These are phyloP conservation scores for Viridothelium virens DNA, from an alignment of 495 filamentous ascomycete species.

Conservation along the genomic window DNA sequence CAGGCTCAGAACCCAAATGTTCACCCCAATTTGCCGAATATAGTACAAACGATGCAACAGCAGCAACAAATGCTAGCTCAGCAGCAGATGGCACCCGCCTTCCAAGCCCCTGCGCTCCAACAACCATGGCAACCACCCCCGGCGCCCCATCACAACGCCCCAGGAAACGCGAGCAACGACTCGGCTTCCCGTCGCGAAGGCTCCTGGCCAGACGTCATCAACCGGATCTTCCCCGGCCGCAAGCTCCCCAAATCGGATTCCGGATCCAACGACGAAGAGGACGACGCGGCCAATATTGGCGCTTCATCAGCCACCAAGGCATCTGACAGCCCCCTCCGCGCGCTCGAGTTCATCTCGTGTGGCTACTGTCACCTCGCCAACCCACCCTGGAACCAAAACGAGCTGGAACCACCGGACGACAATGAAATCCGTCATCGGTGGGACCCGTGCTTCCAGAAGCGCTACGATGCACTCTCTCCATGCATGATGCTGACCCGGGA, in stretches of 20 bases:
- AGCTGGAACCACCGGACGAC: conserved; percentile 18
- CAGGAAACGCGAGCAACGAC: neutral
- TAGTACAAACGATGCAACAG: neutral
- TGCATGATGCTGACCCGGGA: conserved; percentile 22
- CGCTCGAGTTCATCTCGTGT: conserved; percentile 29
- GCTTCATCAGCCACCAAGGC: neutral
- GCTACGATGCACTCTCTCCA: conserved; percentile 15
- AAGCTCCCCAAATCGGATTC: conserved; percentile 17
- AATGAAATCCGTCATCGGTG: neutral
- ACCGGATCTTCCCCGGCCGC: conserved; percentile 29
- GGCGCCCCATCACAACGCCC: neutral
- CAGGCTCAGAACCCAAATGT: conserved; percentile 1
- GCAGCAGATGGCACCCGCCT: neutral
- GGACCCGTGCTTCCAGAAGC: conserved; percentile 21
- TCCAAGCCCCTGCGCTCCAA: neutral
- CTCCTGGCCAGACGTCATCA: conserved; percentile 33
- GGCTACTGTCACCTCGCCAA: conserved; percentile 30
- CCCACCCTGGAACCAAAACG: conserved; percentile 24
- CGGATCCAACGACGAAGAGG: conserved; percentile 4
- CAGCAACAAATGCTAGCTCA: conserved; percentile 1
- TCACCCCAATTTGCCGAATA: neutral
- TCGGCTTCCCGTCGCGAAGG: conserved; percentile 23
- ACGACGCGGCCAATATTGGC: conserved; percentile 8
- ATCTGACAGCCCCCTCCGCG: conserved; percentile 7
- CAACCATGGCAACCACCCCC: neutral